Evolutionary conservation across 768 basidiomycete species (phyloP), one percentile per base, ranked within the genome.

Genomic region (Tricholoma bakamatsutake): DNA sequence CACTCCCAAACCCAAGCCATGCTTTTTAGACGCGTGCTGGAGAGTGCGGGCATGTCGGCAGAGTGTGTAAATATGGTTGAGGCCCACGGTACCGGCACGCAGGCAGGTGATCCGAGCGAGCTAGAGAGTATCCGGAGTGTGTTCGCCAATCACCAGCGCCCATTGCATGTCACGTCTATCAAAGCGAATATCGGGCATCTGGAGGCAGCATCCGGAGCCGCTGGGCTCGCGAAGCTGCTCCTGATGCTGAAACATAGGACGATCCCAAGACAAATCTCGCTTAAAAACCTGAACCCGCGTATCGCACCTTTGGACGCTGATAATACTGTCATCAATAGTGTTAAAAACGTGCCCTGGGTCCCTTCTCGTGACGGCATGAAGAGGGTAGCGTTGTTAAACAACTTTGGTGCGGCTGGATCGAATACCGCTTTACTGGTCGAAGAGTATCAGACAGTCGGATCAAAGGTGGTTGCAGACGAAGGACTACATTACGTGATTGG

Each of bases 141-240:
- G 28, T 78, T 90, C 54, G 72, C 76, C 2, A 58, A 58, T 33
- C 67, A 70, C 45, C 65, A 69, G 55, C 81, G 82, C 53, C 79
- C 79, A 9, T 78, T 90, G 17, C 78, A 87, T 61, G 67, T 90
- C 18, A 83, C 84, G 6, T 86, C 84, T 2, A 72, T 89, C 60
- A 89, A 89, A 60, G 84, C 80, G 8, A 89, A 88, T 62, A 80
- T 89, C 21, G 88, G 88, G 0, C 88, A 90, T 63, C 71, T 85
- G 3, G 89, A 88, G 64, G 85, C 86, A 1, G 87, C 88, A 11
- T 88, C 87, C 10, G 88, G 89, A 1, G 80, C 83, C 4, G 83
- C 84, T 6, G 80, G 87, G 15, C 76, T 90, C 5, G 85, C 82
- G 6, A 90, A 90, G 57, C 69, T 88, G 39, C 66, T 90, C 30